Evolutionary conservation across 441 rosid genomes (phyloP).

Genomic region (Gossypium trilobum): DNA sequence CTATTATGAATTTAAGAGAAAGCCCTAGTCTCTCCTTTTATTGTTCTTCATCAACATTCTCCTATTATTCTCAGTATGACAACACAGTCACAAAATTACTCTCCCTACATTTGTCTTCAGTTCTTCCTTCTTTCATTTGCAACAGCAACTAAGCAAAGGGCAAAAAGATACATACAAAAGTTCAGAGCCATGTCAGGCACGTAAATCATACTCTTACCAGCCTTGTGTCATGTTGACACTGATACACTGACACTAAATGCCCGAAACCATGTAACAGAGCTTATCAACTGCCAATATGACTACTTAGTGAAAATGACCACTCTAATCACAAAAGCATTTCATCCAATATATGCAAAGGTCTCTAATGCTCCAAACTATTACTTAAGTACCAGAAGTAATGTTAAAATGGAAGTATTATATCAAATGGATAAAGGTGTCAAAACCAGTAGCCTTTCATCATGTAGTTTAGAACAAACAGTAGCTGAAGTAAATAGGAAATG

Average conservation of each 20-base stretch:
- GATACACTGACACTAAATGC: neutral
- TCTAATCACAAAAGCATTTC: neutral
- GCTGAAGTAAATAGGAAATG: conserved; percentile 2
- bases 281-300: neutral
- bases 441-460: neutral
- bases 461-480: neutral
- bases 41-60: neutral
- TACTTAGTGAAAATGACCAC: neutral
- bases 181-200: neutral
- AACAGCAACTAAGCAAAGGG: neutral
- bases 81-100: neutral
- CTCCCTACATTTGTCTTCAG: neutral
- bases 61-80: neutral
- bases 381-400: neutral
- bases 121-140: neutral
- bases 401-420: neutral
- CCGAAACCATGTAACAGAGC: neutral
- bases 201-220: neutral
- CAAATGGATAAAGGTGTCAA: neutral
- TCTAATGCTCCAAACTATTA: neutral
- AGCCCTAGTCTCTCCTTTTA: neutral
- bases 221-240: neutral
- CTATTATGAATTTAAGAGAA: neutral
- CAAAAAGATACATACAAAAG: neutral
- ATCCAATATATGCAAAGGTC: neutral